These are phyloP conservation scores for Cercospora nicotianae DNA, from an alignment of 2,329 filamentous ascomycete genomes.

Conservation along the genomic window DNA sequence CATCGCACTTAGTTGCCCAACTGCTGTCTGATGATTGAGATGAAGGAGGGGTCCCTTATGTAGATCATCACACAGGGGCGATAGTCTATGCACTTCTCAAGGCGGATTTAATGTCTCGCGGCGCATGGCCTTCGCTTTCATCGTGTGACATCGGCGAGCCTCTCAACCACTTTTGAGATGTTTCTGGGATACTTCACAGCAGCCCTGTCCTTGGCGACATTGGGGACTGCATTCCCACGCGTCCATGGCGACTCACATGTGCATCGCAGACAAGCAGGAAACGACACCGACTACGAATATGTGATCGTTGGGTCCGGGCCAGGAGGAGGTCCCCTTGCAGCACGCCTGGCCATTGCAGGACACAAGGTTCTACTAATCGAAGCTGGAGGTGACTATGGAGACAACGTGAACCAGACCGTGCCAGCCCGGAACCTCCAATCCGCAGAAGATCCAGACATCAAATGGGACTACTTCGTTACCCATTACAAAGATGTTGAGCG, in stretches of 20 bases:
- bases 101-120: background rate
- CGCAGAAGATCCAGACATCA: slow-evolving; percentile 57
- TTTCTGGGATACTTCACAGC: slow-evolving; percentile 1
- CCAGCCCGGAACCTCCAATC: slow-evolving; percentile 56
- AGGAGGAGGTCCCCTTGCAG: slow-evolving; percentile 60
- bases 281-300: slow-evolving; percentile 55
- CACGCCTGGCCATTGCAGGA: slow-evolving; percentile 60
- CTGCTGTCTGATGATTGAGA: background rate
- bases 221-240: background rate
- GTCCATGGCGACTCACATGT: slow-evolving; percentile 5
- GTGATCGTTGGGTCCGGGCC: slow-evolving; percentile 63
- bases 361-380: slow-evolving; percentile 61
- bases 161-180: slow-evolving; percentile 2
- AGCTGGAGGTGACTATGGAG: slow-evolving; percentile 58
- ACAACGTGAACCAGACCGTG: slow-evolving; percentile 53
- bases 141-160: background rate
- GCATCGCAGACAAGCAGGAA: slow-evolving; percentile 4
- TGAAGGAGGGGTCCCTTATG: background rate
- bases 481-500: slow-evolving; percentile 59
- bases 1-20: background rate
- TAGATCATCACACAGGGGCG: background rate
- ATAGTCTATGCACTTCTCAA: background rate
- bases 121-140: background rate
- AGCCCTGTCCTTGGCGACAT: slow-evolving; percentile 6
- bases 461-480: slow-evolving; percentile 65